phyloP scores from a whole-genome alignment of 2,329 filamentous ascomycete species.

The Trichoderma sp. region DNA sequence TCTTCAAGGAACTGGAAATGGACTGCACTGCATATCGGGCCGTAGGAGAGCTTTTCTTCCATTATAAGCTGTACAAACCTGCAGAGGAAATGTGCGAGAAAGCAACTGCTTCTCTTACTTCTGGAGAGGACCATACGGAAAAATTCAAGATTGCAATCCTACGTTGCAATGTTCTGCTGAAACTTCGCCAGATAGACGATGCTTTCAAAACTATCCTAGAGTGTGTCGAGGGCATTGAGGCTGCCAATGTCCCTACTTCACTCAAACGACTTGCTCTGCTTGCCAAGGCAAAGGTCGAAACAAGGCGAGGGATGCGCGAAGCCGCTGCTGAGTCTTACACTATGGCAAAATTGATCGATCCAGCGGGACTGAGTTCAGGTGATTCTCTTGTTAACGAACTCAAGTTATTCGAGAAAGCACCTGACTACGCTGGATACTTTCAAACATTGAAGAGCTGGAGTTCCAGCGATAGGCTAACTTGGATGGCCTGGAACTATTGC shows the following conservation, averaged over 20 bases:
- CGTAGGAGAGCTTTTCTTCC: slow-evolving; percentile 29
- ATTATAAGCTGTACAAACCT: slow-evolving; percentile 25
- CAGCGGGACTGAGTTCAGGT: slow-evolving; percentile 27
- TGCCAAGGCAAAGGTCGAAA: slow-evolving; percentile 30
- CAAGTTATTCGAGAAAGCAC: slow-evolving; percentile 24
- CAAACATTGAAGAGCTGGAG: slow-evolving; percentile 32
- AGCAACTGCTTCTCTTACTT: slow-evolving; percentile 23
- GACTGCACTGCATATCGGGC: slow-evolving; percentile 28
- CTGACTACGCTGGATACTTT: slow-evolving; percentile 26
- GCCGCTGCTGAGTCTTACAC: slow-evolving; percentile 28
- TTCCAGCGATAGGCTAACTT: slow-evolving; percentile 33
- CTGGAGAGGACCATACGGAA: slow-evolving; percentile 21
- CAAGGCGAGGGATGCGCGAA: slow-evolving; percentile 20
- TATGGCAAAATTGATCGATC: slow-evolving; percentile 29
- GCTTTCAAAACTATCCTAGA: slow-evolving; percentile 28
- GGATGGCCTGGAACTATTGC: slow-evolving; percentile 31
- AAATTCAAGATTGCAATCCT: slow-evolving; percentile 27
- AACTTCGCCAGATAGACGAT: slow-evolving; percentile 21
- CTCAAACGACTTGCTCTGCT: slow-evolving; percentile 28
- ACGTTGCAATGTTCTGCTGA: slow-evolving; percentile 27
- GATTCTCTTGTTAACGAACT: slow-evolving; percentile 31
- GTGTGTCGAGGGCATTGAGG: slow-evolving; percentile 3
- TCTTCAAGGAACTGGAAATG: slow-evolving; percentile 30
- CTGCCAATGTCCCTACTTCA: slow-evolving; percentile 15
- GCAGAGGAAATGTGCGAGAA: slow-evolving; percentile 29